A percentile compares a stretch with the other conserved stretches of the same genome.
Conservation (phyloP, 1,139 yeast species). For the Nakaseomyces kungkrabaensis region DNA sequence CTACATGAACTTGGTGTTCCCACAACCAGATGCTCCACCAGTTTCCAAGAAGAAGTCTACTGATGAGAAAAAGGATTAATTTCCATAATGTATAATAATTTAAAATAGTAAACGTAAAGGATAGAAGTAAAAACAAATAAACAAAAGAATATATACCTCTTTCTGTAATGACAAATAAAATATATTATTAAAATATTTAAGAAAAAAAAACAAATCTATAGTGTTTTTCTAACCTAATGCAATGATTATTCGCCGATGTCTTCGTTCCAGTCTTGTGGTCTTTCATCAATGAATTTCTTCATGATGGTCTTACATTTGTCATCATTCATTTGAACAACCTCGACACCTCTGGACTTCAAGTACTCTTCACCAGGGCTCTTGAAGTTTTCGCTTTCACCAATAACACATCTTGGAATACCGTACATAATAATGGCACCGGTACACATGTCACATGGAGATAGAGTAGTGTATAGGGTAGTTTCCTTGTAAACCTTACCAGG, state of each 20-base stretch:
- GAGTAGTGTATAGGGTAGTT: constrained; percentile 78
- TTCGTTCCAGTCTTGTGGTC: constrained; percentile 79
- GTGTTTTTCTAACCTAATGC: too few relatives aligned
- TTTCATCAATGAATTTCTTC: constrained; percentile 64
- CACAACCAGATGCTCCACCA: constrained; percentile 21
- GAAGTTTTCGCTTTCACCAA: constrained; percentile 80
- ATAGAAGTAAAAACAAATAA: neutral
- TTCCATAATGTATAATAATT: neutral
- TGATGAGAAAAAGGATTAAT: neutral
- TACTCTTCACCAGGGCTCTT: constrained; percentile 69
- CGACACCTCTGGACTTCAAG: constrained; percentile 56
- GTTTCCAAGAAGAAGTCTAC: neutral
- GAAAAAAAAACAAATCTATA: neutral
- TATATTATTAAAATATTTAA: neutral
- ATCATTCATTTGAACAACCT: constrained; percentile 58
- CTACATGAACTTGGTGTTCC: constrained; percentile 39
- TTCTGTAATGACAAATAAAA: too few relatives aligned
- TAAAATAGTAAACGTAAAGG: neutral
- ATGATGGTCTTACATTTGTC: constrained; percentile 63
- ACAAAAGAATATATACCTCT: neutral
- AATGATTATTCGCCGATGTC: constrained; percentile 58
- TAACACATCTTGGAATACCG: constrained; percentile 74
- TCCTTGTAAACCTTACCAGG: constrained; percentile 56
- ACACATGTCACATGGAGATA: constrained; percentile 93
- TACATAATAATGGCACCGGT: constrained; percentile 86